phyloP scores from a whole-genome alignment of 768 basidiomycete species.

The Boletus subparvulus region DNA sequence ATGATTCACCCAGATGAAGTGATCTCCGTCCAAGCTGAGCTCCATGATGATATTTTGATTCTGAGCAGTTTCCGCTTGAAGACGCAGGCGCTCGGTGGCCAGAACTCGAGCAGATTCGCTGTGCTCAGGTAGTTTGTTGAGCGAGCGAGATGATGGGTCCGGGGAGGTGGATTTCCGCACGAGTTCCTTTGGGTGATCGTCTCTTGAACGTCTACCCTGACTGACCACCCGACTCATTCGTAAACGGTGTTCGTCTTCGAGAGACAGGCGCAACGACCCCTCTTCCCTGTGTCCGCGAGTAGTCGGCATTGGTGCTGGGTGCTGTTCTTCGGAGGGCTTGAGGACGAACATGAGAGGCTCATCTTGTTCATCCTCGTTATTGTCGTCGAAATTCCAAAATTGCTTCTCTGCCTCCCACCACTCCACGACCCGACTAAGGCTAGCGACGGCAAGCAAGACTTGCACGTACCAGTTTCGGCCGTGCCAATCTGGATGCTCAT shows the following conservation, averaged over 20 bases:
- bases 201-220: conserved; percentile 54
- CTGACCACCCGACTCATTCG: conserved; percentile 51
- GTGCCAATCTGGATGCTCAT: conserved; percentile 97
- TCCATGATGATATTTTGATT: conserved; percentile 97
- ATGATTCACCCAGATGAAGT: conserved; percentile 94
- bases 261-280: conserved; percentile 37
- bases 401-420: conserved; percentile 99
- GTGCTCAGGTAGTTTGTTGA: conserved; percentile 54
- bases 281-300: conserved; percentile 36
- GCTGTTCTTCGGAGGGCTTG: conserved; percentile 74
- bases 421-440: conserved; percentile 93
- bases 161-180: conserved; percentile 38
- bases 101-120: conserved; percentile 79
- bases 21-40: conserved; percentile 89
- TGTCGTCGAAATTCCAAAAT: conserved; percentile 98
- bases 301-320: conserved; percentile 39
- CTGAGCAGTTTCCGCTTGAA: conserved; percentile 93
- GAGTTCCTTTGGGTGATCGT: conserved; percentile 55
- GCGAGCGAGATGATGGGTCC: conserved; percentile 35
- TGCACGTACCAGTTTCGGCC: conserved; percentile 98
- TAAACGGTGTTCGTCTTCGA: conserved; percentile 38
- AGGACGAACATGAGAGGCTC: conserved; percentile 93
- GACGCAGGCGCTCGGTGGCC: conserved; percentile 81
- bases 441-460: conserved; percentile 91
- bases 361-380: conserved; percentile 84